These are phyloP conservation scores for Aspergillus nomiae DNA, from an alignment of 2,329 filamentous ascomycete genomes.

Conservation along the genomic window DNA sequence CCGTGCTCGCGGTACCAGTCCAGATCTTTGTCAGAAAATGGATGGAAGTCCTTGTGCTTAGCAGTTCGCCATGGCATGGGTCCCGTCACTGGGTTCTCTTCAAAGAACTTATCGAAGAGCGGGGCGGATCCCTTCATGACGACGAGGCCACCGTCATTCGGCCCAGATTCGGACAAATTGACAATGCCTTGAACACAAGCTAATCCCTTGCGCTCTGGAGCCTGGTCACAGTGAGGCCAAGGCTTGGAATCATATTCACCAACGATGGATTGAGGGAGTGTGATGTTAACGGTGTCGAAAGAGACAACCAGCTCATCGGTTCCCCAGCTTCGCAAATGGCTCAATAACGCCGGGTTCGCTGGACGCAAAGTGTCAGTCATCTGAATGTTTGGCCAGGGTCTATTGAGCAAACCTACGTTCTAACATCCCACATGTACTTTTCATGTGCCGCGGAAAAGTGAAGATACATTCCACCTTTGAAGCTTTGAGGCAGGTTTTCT, in stretches of 20 bases:
- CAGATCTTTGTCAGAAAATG: slow-evolving; percentile 15
- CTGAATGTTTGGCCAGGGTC: neutral
- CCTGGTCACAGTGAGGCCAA: slow-evolving; percentile 16
- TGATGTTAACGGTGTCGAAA: slow-evolving; percentile 43
- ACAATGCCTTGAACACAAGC: slow-evolving; percentile 21
- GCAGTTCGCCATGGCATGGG: slow-evolving; percentile 7
- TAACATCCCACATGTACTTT: slow-evolving; percentile 47
- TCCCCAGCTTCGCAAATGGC: slow-evolving; percentile 44
- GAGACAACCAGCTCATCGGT: slow-evolving; percentile 26
- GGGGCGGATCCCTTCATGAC: slow-evolving; percentile 15
- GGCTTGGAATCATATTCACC: slow-evolving; percentile 7
- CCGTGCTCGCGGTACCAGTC: slow-evolving; percentile 20
- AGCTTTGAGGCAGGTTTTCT: slow-evolving; percentile 43
- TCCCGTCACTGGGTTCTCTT: slow-evolving; percentile 12
- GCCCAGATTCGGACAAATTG: slow-evolving; percentile 18
- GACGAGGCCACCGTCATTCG: slow-evolving; percentile 21
- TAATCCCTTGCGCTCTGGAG: slow-evolving; percentile 11
- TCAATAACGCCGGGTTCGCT: slow-evolving; percentile 43
- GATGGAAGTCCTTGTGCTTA: slow-evolving; percentile 18
- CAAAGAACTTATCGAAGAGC: slow-evolving; percentile 19
- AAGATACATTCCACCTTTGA: slow-evolving; percentile 39
- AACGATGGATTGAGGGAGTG: slow-evolving; percentile 40
- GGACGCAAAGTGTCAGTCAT: neutral
- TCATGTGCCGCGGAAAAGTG: slow-evolving; percentile 42
- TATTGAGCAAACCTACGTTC: slow-evolving; percentile 28